phyloP scores from a whole-genome alignment of 495 filamentous ascomycete genomes.

The Lineolata rhizophorae region DNA sequence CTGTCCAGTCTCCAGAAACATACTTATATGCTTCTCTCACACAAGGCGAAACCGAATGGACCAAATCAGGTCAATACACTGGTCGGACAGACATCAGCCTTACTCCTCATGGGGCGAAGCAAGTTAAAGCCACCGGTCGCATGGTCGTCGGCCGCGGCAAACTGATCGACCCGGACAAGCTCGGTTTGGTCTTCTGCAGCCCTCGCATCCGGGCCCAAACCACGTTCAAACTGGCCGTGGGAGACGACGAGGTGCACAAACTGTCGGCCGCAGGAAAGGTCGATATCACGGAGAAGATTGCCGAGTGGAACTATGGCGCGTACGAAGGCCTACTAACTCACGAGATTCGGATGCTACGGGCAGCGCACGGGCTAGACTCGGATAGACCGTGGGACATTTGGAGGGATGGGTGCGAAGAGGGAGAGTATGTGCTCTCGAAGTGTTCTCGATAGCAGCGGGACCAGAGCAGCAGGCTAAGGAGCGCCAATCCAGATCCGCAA shows the following conservation, averaged over 20 bases:
- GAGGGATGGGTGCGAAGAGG: constrained; percentile 55
- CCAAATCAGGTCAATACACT: constrained; percentile 13
- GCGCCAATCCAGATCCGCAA: constrained; percentile 27
- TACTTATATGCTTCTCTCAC: too few species aligned
- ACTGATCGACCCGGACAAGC: constrained; percentile 12
- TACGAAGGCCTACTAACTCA: constrained; percentile 12
- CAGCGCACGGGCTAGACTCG: constrained; percentile 21
- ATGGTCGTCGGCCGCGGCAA: constrained; percentile 11
- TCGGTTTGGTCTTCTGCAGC: constrained; percentile 10
- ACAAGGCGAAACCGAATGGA: constrained; percentile 13
- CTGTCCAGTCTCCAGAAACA: too few species aligned
- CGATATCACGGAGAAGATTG: constrained; percentile 5
- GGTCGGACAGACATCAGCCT: constrained; percentile 13
- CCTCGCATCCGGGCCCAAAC: constrained; percentile 9
- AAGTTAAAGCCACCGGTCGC: constrained; percentile 9
- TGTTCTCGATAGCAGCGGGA: neutral
- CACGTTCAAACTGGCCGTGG: constrained; percentile 11
- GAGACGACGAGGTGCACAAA: constrained; percentile 4
- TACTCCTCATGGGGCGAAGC: constrained; percentile 7
- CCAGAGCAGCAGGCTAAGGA: constrained; percentile 1
- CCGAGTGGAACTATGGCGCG: constrained; percentile 15
- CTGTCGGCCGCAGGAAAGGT: constrained; percentile 3
- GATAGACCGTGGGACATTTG: constrained; percentile 56
- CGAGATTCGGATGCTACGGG: constrained; percentile 10
- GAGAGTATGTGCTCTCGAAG: constrained; percentile 32